Evolutionary conservation across 176 grass and related monocot species (phyloP).

Genomic region (Otatea glauca): DNA sequence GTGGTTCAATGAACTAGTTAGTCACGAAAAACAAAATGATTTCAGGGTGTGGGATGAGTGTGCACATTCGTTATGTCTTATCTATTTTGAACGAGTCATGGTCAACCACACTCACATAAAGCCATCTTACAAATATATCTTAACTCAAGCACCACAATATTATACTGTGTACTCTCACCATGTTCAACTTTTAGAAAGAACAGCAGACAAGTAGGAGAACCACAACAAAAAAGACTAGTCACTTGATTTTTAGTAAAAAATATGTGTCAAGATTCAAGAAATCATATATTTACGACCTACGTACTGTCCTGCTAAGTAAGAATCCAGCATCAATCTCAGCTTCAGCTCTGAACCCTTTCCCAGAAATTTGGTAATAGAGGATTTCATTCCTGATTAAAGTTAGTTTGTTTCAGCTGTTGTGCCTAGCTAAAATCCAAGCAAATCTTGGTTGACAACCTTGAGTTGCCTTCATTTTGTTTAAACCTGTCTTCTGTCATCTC

Average conservation of each 20-base stretch:
- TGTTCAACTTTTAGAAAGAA: not conserved
- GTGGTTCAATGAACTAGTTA: not conserved
- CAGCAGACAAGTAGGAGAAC: not conserved
- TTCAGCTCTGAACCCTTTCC: constrained; percentile 4
- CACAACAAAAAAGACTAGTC: not conserved
- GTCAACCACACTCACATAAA: not conserved
- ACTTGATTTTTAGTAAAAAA: not conserved
- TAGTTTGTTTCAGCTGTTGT: not conserved
- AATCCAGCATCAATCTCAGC: not conserved
- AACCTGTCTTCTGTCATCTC: constrained; percentile 11
- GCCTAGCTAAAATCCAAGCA: constrained; percentile 12
- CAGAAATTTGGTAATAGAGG: not conserved
- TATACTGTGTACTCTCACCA: not conserved
- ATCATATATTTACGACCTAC: not conserved
- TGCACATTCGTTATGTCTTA: not conserved
- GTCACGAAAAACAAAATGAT: too few species aligned
- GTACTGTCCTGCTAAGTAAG: not conserved
- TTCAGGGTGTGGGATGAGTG: not conserved
- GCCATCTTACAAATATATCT: not conserved
- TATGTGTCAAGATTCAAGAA: not conserved
- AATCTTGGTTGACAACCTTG: not conserved
- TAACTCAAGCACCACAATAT: not conserved
- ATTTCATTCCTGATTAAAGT: not conserved
- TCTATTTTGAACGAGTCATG: not conserved
- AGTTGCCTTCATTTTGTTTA: not conserved